Percentiles rank a stretch among this genome's conserved stretches.
Conservation (phyloP, 306 rosid species). For the Myrica gale region DNA sequence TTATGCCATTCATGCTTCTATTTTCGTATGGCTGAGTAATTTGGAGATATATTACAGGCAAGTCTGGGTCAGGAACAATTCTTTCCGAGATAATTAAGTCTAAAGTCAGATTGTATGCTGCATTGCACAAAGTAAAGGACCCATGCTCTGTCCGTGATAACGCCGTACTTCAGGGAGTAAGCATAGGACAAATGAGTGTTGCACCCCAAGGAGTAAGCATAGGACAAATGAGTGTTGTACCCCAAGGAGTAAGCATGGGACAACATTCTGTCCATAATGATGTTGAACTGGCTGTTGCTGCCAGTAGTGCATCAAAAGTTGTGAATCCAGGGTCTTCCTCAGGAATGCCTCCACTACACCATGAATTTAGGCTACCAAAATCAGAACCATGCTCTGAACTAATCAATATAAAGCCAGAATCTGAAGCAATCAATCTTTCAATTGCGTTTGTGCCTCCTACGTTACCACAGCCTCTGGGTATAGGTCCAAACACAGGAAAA, state of each 20-base stretch:
- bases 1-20: not conserved
- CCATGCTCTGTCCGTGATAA: too few species aligned
- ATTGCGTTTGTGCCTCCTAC: constrained; percentile 34
- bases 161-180: not conserved
- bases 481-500: constrained; percentile 27
- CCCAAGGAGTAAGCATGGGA: not conserved
- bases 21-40: constrained; percentile 15
- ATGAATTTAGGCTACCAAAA: constrained; percentile 23
- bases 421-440: constrained; percentile 14
- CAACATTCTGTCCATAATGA: not conserved
- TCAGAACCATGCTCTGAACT: constrained; percentile 8
- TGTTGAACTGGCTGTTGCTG: constrained; percentile 13
- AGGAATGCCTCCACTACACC: constrained; percentile 18
- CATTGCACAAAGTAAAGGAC: constrained; percentile 22
- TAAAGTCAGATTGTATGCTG: constrained; percentile 33
- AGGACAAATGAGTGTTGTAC: not conserved
- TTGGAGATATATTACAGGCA: constrained; percentile 30
- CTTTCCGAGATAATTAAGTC: constrained; percentile 41
- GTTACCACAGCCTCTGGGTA: constrained; percentile 15
- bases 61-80: constrained; percentile 27
- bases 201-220: not conserved
- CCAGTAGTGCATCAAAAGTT: constrained; percentile 7
- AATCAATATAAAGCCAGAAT: not conserved
- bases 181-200: not conserved
- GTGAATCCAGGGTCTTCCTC: constrained; percentile 17